Percentiles rank a stretch among this genome's conserved stretches.
Conservation (phyloP, 1,284 basidiomycete genomes). For the Rhodotorula sp. region DNA sequence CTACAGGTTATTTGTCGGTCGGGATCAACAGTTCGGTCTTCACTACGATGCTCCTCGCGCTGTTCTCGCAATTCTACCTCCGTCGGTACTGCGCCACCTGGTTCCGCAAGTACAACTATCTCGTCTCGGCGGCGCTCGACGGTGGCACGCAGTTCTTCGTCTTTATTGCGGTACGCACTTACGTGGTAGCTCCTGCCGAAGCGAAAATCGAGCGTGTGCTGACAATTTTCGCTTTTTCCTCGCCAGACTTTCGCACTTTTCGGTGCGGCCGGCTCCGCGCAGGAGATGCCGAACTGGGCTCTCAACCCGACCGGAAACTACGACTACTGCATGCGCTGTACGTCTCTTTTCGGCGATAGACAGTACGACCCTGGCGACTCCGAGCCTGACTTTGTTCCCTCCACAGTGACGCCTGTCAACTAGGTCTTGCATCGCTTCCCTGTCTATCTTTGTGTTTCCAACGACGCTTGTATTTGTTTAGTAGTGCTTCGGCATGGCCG, state of each 20-base stretch:
- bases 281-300: slow-evolving; percentile 22
- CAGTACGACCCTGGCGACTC: too few species aligned
- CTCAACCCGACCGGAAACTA: slow-evolving; percentile 14
- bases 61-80: slow-evolving; percentile 32
- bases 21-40: slow-evolving; percentile 43
- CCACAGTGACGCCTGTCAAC: neutral
- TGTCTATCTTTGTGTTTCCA: neutral
- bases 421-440: neutral
- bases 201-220: neutral
- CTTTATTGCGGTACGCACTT: slow-evolving; percentile 38
- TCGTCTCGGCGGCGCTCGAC: slow-evolving; percentile 43
- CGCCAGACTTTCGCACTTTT: slow-evolving; percentile 28
- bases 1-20: slow-evolving; percentile 31
- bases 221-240: neutral
- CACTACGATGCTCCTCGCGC: slow-evolving; percentile 24
- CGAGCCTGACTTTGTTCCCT: neutral
- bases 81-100: slow-evolving; percentile 33
- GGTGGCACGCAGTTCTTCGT: slow-evolving; percentile 42
- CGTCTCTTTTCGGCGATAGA: neutral
- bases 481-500: neutral
- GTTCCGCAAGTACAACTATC: slow-evolving; percentile 37
- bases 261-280: slow-evolving; percentile 22
- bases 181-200: neutral
- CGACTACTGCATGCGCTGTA: slow-evolving; percentile 27
- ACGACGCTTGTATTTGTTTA: neutral